phyloP scores from a whole-genome alignment of 2,329 filamentous ascomycete species.

The Hypoxylon sp. region DNA sequence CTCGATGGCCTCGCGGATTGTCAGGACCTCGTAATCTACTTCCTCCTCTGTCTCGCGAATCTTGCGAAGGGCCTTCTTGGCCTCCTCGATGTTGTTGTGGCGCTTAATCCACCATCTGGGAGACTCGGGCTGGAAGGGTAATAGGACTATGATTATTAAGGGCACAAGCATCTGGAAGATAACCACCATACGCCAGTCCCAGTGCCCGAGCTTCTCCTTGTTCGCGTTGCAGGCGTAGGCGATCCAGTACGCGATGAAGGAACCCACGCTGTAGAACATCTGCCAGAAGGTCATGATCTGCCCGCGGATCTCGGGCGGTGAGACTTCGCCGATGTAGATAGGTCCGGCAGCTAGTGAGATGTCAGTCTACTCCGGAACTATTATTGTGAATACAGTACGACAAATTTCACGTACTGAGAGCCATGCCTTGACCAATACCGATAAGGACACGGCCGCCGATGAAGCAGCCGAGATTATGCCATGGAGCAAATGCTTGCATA shows the following conservation, averaged over 20 bases:
- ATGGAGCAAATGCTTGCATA: slow-evolving; percentile 76
- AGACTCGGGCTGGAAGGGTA: slow-evolving; percentile 77
- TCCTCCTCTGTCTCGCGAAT: slow-evolving; percentile 76
- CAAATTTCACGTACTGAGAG: slow-evolving; percentile 61
- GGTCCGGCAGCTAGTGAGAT: slow-evolving; percentile 70
- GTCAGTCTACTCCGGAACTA: slow-evolving; percentile 10
- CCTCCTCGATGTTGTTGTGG: slow-evolving; percentile 71
- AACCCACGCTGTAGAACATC: slow-evolving; percentile 75
- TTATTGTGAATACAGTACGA: slow-evolving; percentile 54
- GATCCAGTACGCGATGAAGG: slow-evolving; percentile 76
- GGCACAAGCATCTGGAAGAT: slow-evolving; percentile 81
- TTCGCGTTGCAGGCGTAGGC: slow-evolving; percentile 74
- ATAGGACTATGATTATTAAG: slow-evolving; percentile 70
- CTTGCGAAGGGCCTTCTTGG: slow-evolving; percentile 68
- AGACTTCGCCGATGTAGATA: slow-evolving; percentile 79
- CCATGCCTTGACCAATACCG: slow-evolving; percentile 78
- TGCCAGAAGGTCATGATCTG: slow-evolving; percentile 80
- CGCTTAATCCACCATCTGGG: slow-evolving; percentile 78
- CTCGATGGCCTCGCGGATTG: slow-evolving; percentile 77
- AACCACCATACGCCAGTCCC: slow-evolving; percentile 81
- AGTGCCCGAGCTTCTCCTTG: slow-evolving; percentile 71
- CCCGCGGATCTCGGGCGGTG: slow-evolving; percentile 74
- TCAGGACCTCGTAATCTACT: slow-evolving; percentile 75
- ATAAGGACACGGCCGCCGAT: slow-evolving; percentile 78
- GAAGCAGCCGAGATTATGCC: slow-evolving; percentile 73